Evolutionary conservation across 257 asterid species (phyloP).

Genomic region (Nicotiana tabacum): DNA sequence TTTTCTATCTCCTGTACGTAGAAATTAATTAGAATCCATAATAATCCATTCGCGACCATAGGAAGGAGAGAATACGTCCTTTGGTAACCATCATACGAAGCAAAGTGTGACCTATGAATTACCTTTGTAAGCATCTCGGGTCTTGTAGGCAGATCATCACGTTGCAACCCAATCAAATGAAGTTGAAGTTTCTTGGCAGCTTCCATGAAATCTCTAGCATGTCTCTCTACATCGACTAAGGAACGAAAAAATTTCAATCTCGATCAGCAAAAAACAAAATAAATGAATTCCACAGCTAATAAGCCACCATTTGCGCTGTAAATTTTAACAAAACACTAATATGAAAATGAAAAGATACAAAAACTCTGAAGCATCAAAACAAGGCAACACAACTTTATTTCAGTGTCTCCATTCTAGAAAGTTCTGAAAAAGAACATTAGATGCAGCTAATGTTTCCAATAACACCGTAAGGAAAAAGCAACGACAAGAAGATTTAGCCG

Average conservation of each 20-base stretch:
- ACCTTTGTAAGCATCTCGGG: slow-evolving; percentile 72
- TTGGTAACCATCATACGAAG: not conserved
- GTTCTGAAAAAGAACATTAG: no score
- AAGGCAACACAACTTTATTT: not conserved
- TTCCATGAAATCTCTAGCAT: slow-evolving; percentile 95
- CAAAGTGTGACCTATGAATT: not conserved
- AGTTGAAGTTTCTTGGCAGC: slow-evolving; percentile 91
- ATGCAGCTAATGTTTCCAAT: not conserved
- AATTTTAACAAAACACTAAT: no score
- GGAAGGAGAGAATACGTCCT: not conserved
- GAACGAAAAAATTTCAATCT: not conserved
- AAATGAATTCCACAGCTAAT: not conserved
- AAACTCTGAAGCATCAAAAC: not conserved
- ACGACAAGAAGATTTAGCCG: not conserved
- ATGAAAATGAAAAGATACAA: not conserved
- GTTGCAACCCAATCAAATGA: slow-evolving; percentile 68
- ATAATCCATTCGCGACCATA: not conserved
- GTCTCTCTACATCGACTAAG: slow-evolving; percentile 92
- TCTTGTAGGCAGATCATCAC: slow-evolving; percentile 72
- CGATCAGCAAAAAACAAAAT: not conserved
- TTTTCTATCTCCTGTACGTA: slow-evolving; percentile 53
- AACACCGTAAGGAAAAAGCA: not conserved
- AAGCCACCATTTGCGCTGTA: not conserved
- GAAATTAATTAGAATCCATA: not conserved
- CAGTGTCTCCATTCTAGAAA: not conserved